Conservation (phyloP, 139 green algal genomes). For the Klebsormidium nitens region DNA sequence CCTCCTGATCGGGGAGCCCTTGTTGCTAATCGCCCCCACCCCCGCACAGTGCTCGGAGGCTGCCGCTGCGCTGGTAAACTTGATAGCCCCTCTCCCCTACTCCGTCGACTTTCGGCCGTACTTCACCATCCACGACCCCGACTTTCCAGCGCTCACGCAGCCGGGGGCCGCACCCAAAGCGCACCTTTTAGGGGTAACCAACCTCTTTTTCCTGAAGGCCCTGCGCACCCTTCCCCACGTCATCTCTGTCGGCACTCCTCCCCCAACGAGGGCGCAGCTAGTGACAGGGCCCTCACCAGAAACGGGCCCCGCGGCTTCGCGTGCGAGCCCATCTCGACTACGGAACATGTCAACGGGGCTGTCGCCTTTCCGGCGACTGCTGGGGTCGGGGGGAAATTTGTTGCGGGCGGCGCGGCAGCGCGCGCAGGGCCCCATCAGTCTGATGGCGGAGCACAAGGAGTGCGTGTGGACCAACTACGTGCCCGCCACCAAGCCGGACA, state of each 20-base stretch:
- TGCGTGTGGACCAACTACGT: constrained; percentile 62
- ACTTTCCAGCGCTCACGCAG: constrained; percentile 55
- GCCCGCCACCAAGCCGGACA: constrained; percentile 54
- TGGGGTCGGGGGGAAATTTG: no score
- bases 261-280: no score
- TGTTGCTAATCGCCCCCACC: constrained; percentile 68
- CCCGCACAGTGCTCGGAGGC: constrained; percentile 57
- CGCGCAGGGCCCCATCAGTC: constrained; percentile 41
- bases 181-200: constrained; percentile 76
- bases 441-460: constrained; percentile 59
- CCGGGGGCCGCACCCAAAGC: background rate
- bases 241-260: constrained; percentile 30
- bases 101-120: constrained; percentile 76
- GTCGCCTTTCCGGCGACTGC: no score
- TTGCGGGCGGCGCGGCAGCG: constrained; percentile 3
- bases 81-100: constrained; percentile 76
- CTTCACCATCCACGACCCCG: constrained; percentile 86
- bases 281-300: no score
- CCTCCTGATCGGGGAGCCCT: constrained; percentile 63
- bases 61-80: constrained; percentile 63
- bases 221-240: constrained; percentile 33
- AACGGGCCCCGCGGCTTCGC: no score
- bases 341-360: no score
- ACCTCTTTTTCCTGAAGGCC: constrained; percentile 83
- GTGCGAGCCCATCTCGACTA: no score